Percentiles rank a stretch among this genome's conserved stretches.
Evolutionary conservation across 345 rosid genomes (phyloP).

Genomic region (Passiflora organensis): DNA sequence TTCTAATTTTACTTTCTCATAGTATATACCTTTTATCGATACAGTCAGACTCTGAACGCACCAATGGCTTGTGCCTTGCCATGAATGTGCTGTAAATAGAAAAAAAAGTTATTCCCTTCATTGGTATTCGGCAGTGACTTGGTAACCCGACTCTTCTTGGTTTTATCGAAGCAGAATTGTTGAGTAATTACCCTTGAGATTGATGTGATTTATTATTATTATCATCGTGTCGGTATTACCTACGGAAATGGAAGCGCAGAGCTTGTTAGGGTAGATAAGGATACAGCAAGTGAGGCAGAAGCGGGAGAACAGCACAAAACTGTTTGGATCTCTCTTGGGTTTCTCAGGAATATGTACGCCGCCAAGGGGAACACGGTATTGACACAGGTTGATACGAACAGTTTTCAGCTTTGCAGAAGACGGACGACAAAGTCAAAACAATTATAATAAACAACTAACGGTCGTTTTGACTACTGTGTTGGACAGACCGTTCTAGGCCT

Average conservation of each 20-base stretch:
- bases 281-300: not conserved
- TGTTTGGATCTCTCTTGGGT: slow-evolving; percentile 4
- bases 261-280: not conserved
- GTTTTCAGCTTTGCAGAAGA: no score
- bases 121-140: not conserved
- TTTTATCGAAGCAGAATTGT: not conserved
- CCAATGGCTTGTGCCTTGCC: slow-evolving; percentile 14
- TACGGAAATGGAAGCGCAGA: not conserved
- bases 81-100: slow-evolving; percentile 12
- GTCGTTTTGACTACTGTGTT: no score
- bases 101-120: slow-evolving; percentile 3
- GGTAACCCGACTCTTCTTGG: not conserved
- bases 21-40: slow-evolving; percentile 8
- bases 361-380: not conserved
- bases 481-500: no score
- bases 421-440: no score
- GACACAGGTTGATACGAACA: not conserved
- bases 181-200: not conserved
- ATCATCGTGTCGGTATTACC: not conserved
- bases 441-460: no score
- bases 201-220: not conserved
- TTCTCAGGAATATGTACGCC: slow-evolving; percentile 7
- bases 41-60: slow-evolving; percentile 24
- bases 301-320: not conserved
- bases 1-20: slow-evolving; percentile 1